These are phyloP conservation scores for Globisporangium echinulatum DNA, from an alignment of 352 stramenopile genomes.

Conservation along the genomic window DNA sequence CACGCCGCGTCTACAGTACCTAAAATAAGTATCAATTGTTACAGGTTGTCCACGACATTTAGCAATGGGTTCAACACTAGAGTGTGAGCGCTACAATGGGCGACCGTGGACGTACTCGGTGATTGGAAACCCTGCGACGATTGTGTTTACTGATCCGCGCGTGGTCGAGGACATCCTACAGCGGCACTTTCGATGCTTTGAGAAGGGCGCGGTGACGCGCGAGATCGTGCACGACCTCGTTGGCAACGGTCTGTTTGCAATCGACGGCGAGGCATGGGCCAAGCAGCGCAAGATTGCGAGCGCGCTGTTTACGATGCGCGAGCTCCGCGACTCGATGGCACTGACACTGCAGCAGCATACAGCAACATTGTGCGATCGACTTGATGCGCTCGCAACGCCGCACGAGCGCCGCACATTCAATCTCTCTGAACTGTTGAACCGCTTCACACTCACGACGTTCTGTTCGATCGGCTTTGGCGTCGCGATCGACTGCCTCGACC, in stretches of 20 bases:
- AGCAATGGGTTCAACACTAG: too few species aligned
- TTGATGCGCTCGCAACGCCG: neutral
- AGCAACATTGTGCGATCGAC: neutral
- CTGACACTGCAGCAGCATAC: neutral
- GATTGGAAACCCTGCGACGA: too few species aligned
- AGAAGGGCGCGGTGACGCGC: neutral
- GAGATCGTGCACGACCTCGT: neutral
- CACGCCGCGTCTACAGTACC: too few species aligned
- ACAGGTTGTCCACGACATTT: too few species aligned
- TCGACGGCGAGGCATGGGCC: neutral
- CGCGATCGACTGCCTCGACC: constrained; percentile 11
- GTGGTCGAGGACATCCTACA: constrained; percentile 8
- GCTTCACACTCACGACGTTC: constrained; percentile 28
- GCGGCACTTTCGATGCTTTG: constrained; percentile 7
- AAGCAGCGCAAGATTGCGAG: constrained; percentile 13
- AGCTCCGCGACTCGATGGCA: constrained; percentile 32
- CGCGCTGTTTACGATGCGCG: constrained; percentile 34
- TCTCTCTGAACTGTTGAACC: constrained; percentile 15
- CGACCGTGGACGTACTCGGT: too few species aligned
- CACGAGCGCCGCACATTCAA: constrained; percentile 5
- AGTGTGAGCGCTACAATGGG: too few species aligned
- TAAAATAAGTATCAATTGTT: too few species aligned
- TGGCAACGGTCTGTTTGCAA: constrained; percentile 3
- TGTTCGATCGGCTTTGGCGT: constrained; percentile 28
- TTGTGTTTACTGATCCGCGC: too few species aligned